Evolutionary conservation across 1,284 basidiomycete genomes (phyloP).

Genomic region (Trichosporon asahii): DNA sequence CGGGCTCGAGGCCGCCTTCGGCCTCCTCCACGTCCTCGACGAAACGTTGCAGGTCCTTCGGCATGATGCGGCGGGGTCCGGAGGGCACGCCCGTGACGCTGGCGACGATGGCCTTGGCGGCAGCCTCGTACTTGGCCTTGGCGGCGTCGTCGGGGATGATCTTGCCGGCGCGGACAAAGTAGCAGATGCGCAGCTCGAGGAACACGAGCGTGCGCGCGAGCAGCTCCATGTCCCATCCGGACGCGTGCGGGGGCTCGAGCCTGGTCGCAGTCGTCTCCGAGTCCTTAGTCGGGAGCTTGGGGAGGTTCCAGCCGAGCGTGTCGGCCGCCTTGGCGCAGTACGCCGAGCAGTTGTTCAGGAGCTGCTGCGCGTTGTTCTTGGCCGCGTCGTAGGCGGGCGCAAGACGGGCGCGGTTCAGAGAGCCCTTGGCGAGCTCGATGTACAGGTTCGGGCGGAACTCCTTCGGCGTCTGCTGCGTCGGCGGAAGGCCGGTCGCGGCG

Average conservation of each 20-base stretch:
- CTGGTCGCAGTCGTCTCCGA: constrained; percentile 12
- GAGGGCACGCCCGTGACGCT: constrained; percentile 12
- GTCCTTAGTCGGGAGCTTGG: constrained; percentile 21
- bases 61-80: constrained; percentile 22
- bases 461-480: constrained; percentile 29
- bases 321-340: constrained; percentile 40
- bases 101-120: constrained; percentile 19
- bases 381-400: constrained; percentile 39
- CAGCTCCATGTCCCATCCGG: constrained; percentile 47
- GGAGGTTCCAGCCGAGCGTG: constrained; percentile 34
- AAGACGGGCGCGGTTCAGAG: constrained; percentile 37
- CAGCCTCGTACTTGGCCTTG: constrained; percentile 22
- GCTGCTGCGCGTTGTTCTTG: constrained; percentile 35
- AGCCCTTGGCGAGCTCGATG: constrained; percentile 32
- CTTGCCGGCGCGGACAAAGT: constrained; percentile 22
- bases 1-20: constrained; percentile 20
- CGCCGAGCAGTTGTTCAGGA: constrained; percentile 42
- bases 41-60: constrained; percentile 34
- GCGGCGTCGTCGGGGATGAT: constrained; percentile 10
- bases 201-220: constrained; percentile 32
- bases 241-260: constrained; percentile 29
- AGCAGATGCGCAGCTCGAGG: constrained; percentile 30
- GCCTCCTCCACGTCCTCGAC: constrained; percentile 40
- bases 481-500: constrained; percentile 37
- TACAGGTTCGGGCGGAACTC: constrained; percentile 41